Evolutionary conservation across 768 basidiomycete species (phyloP).

Genomic region (Coprinopsis strossmayeri): DNA sequence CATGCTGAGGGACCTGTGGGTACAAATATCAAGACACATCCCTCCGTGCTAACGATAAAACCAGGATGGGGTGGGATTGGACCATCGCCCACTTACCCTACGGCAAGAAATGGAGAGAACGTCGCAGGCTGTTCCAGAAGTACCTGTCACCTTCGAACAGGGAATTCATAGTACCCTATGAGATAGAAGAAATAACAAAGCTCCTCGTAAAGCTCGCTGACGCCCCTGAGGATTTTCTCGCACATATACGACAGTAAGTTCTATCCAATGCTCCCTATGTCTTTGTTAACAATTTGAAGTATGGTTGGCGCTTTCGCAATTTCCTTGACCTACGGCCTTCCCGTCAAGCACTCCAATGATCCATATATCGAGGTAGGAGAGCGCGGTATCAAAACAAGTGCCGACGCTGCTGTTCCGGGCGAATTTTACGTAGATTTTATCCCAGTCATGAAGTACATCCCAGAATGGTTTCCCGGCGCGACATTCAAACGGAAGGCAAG

Average conservation of each 20-base stretch:
- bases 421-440: conserved; percentile 32
- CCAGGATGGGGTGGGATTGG: conserved; percentile 15
- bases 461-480: conserved; percentile 51
- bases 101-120: conserved; percentile 8
- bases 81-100: conserved; percentile 5
- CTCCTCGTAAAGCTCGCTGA: conserved; percentile 7
- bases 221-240: conserved; percentile 1
- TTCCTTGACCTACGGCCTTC: conserved; percentile 52
- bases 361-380: conserved; percentile 36
- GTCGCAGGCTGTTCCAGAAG: conserved; percentile 3
- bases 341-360: conserved; percentile 31
- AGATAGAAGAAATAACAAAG: no score
- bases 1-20: conserved; percentile 7
- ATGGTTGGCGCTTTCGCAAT: conserved; percentile 39
- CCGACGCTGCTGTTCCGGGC: conserved; percentile 4
- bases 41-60: no score
- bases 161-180: no score
- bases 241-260: conserved; percentile 9
- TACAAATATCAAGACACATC: neutral
- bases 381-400: conserved; percentile 26
- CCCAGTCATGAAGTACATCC: conserved; percentile 31
- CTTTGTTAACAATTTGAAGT: conserved; percentile 24
- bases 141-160: conserved; percentile 1
- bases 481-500: conserved; percentile 43
- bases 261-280: no score